These are phyloP conservation scores for Exophiala calicioides DNA, from an alignment of 2,329 filamentous ascomycete species.

Conservation along the genomic window DNA sequence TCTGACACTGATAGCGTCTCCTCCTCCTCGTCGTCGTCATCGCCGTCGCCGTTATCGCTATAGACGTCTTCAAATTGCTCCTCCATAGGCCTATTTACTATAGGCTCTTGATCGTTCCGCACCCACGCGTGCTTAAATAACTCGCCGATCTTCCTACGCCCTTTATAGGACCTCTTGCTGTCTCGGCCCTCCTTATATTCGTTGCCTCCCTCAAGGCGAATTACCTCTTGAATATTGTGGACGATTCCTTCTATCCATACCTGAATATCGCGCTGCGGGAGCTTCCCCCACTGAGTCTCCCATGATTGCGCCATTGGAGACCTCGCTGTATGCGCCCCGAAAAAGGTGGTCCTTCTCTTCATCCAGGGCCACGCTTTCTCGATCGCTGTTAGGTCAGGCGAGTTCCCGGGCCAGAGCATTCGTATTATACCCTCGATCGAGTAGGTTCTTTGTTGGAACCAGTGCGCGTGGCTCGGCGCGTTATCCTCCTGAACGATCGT, in stretches of 20 bases:
- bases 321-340: neutral
- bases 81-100: too few species aligned
- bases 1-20: too few species aligned
- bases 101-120: too few species aligned
- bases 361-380: slow-evolving; percentile 30
- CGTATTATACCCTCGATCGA: slow-evolving; percentile 6
- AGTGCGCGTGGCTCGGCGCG: slow-evolving; percentile 21
- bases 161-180: slow-evolving; percentile 1
- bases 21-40: too few species aligned
- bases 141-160: slow-evolving; percentile 1
- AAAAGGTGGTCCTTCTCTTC: slow-evolving; percentile 27
- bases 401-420: slow-evolving; percentile 27
- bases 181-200: slow-evolving; percentile 26
- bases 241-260: slow-evolving; percentile 29
- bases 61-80: too few species aligned
- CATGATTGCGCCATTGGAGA: neutral
- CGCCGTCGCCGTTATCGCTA: too few species aligned
- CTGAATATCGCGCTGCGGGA: slow-evolving; percentile 22
- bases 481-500: slow-evolving; percentile 31
- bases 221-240: slow-evolving; percentile 29
- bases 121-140: slow-evolving; percentile 6
- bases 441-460: slow-evolving; percentile 10
- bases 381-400: slow-evolving; percentile 31
- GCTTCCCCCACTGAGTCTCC: neutral
- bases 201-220: slow-evolving; percentile 30